Evolutionary conservation across 169 alveolate species (phyloP), one percentile per base, ranked within the genome.

Genomic region (Babesia sp.): DNA sequence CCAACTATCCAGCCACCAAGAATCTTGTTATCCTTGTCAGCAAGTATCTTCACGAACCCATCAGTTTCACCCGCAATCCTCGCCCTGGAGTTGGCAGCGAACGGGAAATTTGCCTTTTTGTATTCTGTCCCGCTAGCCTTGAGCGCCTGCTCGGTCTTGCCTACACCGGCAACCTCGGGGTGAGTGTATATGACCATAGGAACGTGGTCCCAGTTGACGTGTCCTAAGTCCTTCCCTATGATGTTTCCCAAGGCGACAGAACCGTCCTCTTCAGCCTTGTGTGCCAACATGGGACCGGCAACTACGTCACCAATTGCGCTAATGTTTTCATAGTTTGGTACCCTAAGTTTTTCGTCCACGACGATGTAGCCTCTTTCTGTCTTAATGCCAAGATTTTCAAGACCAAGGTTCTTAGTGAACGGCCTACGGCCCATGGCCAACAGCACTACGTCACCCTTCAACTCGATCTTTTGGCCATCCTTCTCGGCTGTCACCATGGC

Each of bases 281-380:
- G 99, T 11, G 99, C 99, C 57, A 98, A 91, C 99, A 97, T 97
- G 33, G 99, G 98, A 18, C 99, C 99, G 33, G 91, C 92, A 37
- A 95, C 92, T 45, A 94, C 97, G 90, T 98, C 99, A 11, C 99
- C 99, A 73, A 98, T 97, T 22, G 99, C 99, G 79, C 92, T 90
- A 69, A 98, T 93, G 55, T 91, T 90, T 14, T 18, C 45, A 50
- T 78, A 44, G 28, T 83, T 85, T 7, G 64, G 57, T 2, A 94
- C 94, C 50, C 90, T 66, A 29, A 90, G 85, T 58, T 90, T 77
- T 22, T 69, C 83, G 57, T 93, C 94, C 2, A 91, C 94, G 54
- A 67, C 85, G 33, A 93, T 91, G 45, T 84, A 88, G 54, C 96
- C 97, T 84, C 93, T 85, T 46, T 94, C 96, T 34, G 86, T 54